Percentiles rank a stretch among this genome's conserved stretches.
Conservation (phyloP, 768 basidiomycete species). For the Dacryopinax primogenitus region DNA sequence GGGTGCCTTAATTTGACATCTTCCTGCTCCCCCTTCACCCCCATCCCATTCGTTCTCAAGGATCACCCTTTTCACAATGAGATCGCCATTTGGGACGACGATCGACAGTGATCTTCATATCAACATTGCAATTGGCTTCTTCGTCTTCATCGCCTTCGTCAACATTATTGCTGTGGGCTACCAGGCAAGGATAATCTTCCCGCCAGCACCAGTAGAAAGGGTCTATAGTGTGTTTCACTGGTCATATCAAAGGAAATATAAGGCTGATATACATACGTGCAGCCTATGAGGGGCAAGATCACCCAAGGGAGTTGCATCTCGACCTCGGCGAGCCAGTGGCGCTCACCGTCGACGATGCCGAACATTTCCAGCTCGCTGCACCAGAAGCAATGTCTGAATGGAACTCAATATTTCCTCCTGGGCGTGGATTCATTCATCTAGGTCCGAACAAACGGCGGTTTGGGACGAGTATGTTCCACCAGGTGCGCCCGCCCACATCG, state of each 20-base stretch:
- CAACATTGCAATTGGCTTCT: constrained; percentile 22
- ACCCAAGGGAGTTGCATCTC: constrained; percentile 23
- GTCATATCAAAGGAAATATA: constrained; percentile 26
- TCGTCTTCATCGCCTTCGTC: constrained; percentile 27
- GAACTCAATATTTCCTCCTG: constrained; percentile 4
- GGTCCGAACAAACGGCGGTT: constrained; percentile 28
- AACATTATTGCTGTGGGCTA: constrained; percentile 21
- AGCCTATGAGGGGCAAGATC: background rate
- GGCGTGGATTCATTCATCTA: constrained; percentile 24
- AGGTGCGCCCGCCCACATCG: constrained; percentile 19
- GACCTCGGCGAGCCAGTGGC: constrained; percentile 24
- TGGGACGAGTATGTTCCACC: constrained; percentile 34
- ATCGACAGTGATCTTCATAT: background rate
- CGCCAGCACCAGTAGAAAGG: constrained; percentile 13
- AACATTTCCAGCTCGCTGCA: background rate
- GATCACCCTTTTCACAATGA: background rate
- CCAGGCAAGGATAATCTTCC: constrained; percentile 19
- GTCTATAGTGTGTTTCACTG: constrained; percentile 27
- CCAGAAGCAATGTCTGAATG: background rate
- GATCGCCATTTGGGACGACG: background rate
- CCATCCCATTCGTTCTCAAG: too few relatives aligned
- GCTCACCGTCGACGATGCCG: background rate
- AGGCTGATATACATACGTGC: background rate
- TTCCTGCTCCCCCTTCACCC: too few relatives aligned
- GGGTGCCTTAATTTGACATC: too few relatives aligned